Evolutionary conservation across 2,329 filamentous ascomycete species (phyloP).

Genomic region (Juglanconis juglandina): DNA sequence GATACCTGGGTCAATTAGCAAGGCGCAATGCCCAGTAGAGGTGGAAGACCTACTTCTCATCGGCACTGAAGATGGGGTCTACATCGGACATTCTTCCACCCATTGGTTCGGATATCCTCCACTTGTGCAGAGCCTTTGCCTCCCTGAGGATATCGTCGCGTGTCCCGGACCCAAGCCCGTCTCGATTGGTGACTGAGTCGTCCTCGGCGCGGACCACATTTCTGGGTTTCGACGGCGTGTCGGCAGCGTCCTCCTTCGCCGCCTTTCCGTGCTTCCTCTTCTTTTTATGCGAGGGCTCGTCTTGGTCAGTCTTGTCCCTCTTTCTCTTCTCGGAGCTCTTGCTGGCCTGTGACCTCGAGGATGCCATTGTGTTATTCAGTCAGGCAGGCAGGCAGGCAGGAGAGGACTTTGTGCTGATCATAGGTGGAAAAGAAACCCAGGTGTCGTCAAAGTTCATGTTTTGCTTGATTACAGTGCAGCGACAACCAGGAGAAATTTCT

Average conservation of each 20-base stretch:
- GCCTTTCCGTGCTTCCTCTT: constrained; percentile 16
- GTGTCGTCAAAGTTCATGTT: constrained; percentile 18
- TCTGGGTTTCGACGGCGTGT: constrained; percentile 4
- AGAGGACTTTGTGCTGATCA: constrained; percentile 2
- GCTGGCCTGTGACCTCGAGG: constrained; percentile 17
- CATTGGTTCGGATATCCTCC: constrained; percentile 62
- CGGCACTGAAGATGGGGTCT: constrained; percentile 58
- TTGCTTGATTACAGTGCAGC: constrained; percentile 18
- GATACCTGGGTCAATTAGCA: constrained; percentile 49
- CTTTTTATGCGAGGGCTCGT: constrained; percentile 20
- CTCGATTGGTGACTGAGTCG: neutral
- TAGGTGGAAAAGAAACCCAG: neutral
- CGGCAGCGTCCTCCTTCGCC: constrained; percentile 8
- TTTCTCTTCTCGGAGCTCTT: constrained; percentile 19
- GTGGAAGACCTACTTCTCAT: constrained; percentile 53
- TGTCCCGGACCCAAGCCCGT: neutral
- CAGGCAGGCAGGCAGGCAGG: neutral
- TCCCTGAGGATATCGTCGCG: neutral
- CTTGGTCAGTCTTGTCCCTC: constrained; percentile 19
- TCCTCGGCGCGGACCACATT: constrained; percentile 6
- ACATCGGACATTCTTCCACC: constrained; percentile 63
- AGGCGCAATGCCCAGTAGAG: neutral
- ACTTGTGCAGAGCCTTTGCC: constrained; percentile 27
- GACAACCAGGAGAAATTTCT: constrained; percentile 17
- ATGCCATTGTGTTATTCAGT: constrained; percentile 14